A percentile compares a stretch with the other conserved stretches of the same genome.
Evolutionary conservation across 441 rosid species (phyloP).

Genomic region (Populus hybrid): DNA sequence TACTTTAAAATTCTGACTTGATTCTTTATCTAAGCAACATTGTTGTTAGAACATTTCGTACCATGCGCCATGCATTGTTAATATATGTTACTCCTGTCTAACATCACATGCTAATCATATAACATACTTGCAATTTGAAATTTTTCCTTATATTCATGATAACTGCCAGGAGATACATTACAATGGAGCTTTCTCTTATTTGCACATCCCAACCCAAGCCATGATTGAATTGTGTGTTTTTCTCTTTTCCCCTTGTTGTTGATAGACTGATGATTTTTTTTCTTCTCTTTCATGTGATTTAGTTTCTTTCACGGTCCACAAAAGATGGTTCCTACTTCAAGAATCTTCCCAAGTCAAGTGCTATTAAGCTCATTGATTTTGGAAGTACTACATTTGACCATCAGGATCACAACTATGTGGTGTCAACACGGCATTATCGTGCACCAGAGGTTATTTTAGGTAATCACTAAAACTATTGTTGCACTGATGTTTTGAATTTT

Average conservation of each 20-base stretch:
- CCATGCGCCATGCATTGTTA: neutral
- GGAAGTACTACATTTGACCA: conserved; percentile 90
- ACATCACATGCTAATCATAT: neutral
- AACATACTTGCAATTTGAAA: neutral
- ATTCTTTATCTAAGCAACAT: neutral
- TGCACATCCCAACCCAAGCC: neutral
- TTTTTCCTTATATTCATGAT: neutral
- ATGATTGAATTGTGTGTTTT: neutral
- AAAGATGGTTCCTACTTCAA: conserved; percentile 80
- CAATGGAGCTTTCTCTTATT: neutral
- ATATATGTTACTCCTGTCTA: neutral
- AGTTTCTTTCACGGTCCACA: conserved; percentile 63
- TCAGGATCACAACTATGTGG: conserved; percentile 83
- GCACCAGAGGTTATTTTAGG: conserved; percentile 95
- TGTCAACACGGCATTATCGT: conserved; percentile 91
- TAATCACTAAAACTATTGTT: conserved; percentile 21
- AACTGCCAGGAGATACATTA: neutral
- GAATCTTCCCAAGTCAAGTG: conserved; percentile 86
- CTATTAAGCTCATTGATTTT: conserved; percentile 93
- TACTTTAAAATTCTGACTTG: neutral
- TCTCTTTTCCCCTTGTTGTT: neutral
- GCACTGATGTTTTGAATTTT: conserved; percentile 1
- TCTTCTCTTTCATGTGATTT: conserved; percentile 9
- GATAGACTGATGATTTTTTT: neutral
- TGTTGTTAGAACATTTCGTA: neutral